phyloP scores from a whole-genome alignment of 805 yeast species.

The Wickerhamiella nectarea region DNA sequence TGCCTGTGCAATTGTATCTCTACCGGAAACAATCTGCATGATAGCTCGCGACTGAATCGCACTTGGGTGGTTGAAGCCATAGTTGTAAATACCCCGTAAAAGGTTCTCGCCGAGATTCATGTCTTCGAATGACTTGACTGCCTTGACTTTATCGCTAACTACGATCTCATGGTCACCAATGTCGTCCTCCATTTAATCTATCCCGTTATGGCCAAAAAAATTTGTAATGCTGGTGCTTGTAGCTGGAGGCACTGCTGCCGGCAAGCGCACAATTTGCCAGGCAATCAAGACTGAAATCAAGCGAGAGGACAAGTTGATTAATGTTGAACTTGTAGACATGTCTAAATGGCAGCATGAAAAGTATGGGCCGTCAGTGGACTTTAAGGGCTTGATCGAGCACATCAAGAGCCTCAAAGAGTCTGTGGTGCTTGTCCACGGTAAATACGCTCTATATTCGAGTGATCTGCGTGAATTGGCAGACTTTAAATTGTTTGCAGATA shows the following conservation, averaged over 20 bases:
- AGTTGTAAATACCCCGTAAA: slow-evolving; percentile 53
- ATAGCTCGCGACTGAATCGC: slow-evolving; percentile 76
- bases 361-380: slow-evolving; percentile 25
- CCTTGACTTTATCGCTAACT: slow-evolving; percentile 43
- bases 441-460: slow-evolving; percentile 61
- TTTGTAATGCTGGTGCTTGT: slow-evolving; percentile 31
- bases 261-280: slow-evolving; percentile 30
- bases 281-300: slow-evolving; percentile 26
- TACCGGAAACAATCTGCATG: slow-evolving; percentile 59
- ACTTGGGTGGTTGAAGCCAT: slow-evolving; percentile 71
- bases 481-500: slow-evolving; percentile 61
- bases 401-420: slow-evolving; percentile 4
- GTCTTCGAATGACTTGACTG: slow-evolving; percentile 21
- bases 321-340: slow-evolving; percentile 31
- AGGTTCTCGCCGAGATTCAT: slow-evolving; percentile 27
- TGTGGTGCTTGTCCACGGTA: slow-evolving; percentile 51
- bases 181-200: no score
- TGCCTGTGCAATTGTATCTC: slow-evolving; percentile 85
- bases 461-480: slow-evolving; percentile 42
- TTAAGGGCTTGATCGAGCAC: slow-evolving; percentile 20
- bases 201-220: no score
- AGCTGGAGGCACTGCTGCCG: slow-evolving; percentile 53
- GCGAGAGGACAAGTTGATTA: slow-evolving; percentile 16
- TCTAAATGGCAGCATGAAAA: slow-evolving; percentile 26
- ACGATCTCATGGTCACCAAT: slow-evolving; percentile 34